A percentile compares a stretch with the other conserved stretches of the same genome.
phyloP scores from a whole-genome alignment of 768 basidiomycete species.

The Clavulina sp. region DNA sequence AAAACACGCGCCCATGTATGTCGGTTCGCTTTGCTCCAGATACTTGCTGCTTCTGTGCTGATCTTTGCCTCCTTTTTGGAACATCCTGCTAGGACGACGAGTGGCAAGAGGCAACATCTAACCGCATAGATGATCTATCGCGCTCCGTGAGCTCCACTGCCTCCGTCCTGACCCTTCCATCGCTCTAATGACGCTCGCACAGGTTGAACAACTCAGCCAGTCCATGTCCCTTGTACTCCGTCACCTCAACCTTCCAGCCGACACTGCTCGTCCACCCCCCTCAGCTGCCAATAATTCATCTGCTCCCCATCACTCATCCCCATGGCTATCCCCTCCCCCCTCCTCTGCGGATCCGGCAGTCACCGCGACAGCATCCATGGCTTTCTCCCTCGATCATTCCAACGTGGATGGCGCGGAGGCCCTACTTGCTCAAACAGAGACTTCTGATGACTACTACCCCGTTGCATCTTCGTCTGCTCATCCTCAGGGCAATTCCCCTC shows the following conservation, averaged over 20 bases:
- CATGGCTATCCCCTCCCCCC: not conserved
- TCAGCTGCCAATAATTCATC: not conserved
- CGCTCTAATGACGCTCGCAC: not conserved
- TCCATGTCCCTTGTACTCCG: not conserved
- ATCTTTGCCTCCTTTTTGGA: not conserved
- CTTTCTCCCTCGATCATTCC: not conserved
- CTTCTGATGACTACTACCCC: not conserved
- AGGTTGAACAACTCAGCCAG: not conserved
- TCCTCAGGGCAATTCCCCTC: too few species aligned
- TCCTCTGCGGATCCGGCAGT: not conserved
- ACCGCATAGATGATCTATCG: not conserved
- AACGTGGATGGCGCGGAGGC: not conserved
- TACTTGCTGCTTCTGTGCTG: not conserved
- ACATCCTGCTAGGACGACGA: not conserved
- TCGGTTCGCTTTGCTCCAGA: not conserved
- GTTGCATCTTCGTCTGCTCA: too few species aligned
- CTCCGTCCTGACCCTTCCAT: not conserved
- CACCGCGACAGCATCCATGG: not conserved
- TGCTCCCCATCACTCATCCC: not conserved
- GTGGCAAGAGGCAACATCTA: not conserved
- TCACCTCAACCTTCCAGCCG: not conserved
- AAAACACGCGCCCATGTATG: slow-evolving; percentile 1
- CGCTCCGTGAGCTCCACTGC: not conserved
- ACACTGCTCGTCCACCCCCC: not conserved
- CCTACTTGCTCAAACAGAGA: slow-evolving; percentile 1